phyloP scores from a whole-genome alignment of 2,329 filamentous ascomycete species.

The Alternaria arborescens region DNA sequence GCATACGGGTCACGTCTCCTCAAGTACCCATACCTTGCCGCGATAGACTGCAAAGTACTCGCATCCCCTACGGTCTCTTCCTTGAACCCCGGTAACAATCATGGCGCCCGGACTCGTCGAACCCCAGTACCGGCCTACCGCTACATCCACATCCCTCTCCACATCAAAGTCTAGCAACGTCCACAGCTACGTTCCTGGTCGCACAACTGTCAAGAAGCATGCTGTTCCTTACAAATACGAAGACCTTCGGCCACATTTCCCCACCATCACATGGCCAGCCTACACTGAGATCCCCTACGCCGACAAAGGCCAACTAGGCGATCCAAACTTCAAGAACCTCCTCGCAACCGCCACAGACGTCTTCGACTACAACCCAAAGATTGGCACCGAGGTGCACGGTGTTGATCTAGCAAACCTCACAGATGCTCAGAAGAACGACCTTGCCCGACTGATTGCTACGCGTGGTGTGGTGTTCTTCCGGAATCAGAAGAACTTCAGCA shows the following conservation, averaged over 20 bases:
- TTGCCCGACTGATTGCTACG: slow-evolving; percentile 62
- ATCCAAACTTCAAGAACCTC: slow-evolving; percentile 63
- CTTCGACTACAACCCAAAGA: slow-evolving; percentile 66
- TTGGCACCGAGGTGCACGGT: slow-evolving; percentile 63
- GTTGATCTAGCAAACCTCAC: slow-evolving; percentile 61
- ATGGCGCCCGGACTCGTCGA: slow-evolving; percentile 50
- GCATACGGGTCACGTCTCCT: background rate
- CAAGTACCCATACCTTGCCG: background rate
- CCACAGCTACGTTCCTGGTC: slow-evolving; percentile 59
- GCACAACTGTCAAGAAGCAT: slow-evolving; percentile 56
- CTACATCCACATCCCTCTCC: slow-evolving; percentile 21
- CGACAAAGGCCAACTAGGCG: slow-evolving; percentile 64
- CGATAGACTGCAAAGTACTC: background rate
- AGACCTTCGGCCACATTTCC: slow-evolving; percentile 62
- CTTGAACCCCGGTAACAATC: slow-evolving; percentile 4
- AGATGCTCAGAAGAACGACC: slow-evolving; percentile 63
- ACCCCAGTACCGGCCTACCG: slow-evolving; percentile 21
- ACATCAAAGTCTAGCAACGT: slow-evolving; percentile 30
- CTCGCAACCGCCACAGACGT: slow-evolving; percentile 62
- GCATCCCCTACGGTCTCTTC: background rate
- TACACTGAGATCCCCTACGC: slow-evolving; percentile 59
- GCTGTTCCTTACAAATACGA: slow-evolving; percentile 61
- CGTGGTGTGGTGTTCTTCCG: slow-evolving; percentile 68
- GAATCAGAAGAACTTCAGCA: slow-evolving; percentile 62
- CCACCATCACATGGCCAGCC: slow-evolving; percentile 61